phyloP scores from a whole-genome alignment of 257 asterid species.

The Avicennia marina region DNA sequence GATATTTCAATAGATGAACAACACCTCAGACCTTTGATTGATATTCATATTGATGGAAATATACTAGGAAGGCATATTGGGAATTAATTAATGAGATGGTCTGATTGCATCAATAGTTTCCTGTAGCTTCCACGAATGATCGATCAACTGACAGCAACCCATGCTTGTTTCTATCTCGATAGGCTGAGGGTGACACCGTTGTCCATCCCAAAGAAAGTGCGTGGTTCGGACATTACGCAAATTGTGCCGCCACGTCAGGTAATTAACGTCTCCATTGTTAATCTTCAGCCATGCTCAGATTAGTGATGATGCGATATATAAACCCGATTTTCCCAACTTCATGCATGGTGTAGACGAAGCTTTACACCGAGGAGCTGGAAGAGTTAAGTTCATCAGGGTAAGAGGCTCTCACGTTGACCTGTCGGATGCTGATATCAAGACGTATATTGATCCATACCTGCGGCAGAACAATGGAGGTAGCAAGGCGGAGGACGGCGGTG shows the following conservation, averaged over 20 bases:
- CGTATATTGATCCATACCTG: slow-evolving; percentile 38
- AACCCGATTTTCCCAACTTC: background rate
- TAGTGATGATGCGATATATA: no score
- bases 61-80: no score
- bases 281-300: no score
- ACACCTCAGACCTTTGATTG: no score
- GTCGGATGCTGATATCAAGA: slow-evolving; percentile 34
- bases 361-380: slow-evolving; percentile 39
- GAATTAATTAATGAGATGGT: no score
- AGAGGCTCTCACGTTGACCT: slow-evolving; percentile 41
- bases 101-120: no score
- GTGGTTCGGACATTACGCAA: slow-evolving; percentile 31
- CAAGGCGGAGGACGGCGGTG: no score
- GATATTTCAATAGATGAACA: no score
- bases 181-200: slow-evolving; percentile 27
- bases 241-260: slow-evolving; percentile 27
- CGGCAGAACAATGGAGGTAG: background rate
- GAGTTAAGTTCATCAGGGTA: slow-evolving; percentile 32
- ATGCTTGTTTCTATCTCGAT: background rate
- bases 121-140: no score
- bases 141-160: background rate
- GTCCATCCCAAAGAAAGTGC: slow-evolving; percentile 31
- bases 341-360: slow-evolving; percentile 18
- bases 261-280: no score
- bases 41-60: no score